Conservation (phyloP, 192 early-diverging fungal genomes). For the Coemansia sp. region DNA sequence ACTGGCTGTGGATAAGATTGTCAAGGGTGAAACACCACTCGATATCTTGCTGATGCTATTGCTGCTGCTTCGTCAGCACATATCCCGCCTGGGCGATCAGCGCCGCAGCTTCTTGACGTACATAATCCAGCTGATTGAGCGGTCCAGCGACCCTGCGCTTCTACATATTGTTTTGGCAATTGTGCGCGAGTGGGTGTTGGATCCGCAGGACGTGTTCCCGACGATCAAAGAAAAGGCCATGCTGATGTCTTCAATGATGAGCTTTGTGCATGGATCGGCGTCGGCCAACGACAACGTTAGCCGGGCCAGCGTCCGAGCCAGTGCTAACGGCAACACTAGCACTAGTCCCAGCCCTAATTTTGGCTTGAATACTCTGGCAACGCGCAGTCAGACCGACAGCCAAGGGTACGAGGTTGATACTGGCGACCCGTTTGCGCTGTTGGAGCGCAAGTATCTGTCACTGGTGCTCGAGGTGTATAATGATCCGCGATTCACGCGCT, state of each 20-base stretch:
- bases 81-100: conserved; percentile 78
- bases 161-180: conserved; percentile 76
- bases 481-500: conserved; percentile 74
- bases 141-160: conserved; percentile 72
- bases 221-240: conserved; percentile 96
- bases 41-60: conserved; percentile 52
- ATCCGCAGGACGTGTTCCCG: conserved; percentile 83
- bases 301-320: conserved; percentile 35
- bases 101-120: conserved; percentile 80
- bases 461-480: conserved; percentile 92
- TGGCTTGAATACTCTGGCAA: background rate
- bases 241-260: conserved; percentile 90
- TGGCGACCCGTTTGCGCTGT: conserved; percentile 36
- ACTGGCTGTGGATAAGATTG: conserved; percentile 29
- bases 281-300: conserved; percentile 50
- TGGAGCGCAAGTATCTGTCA: conserved; percentile 82
- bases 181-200: conserved; percentile 84
- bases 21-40: conserved; percentile 43
- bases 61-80: conserved; percentile 58
- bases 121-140: conserved; percentile 82
- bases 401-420: background rate
- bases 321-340: background rate
- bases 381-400: background rate
- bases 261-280: conserved; percentile 71
- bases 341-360: background rate